phyloP scores from a whole-genome alignment of 805 yeast species.

The Priceomyces carsonii region DNA sequence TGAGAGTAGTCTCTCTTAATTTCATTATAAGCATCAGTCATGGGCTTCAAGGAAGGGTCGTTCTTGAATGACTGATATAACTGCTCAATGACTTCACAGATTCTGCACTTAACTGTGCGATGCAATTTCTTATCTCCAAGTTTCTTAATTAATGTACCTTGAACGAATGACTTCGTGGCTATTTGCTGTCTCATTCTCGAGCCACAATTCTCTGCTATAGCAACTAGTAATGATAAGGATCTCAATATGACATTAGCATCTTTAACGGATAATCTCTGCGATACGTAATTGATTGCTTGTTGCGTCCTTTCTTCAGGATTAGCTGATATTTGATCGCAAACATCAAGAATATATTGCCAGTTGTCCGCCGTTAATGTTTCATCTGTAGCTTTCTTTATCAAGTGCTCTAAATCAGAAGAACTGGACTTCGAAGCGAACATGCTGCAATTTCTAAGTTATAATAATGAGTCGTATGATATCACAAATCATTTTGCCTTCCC shows the following conservation, averaged over 20 bases:
- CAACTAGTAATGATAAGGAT: conserved; percentile 34
- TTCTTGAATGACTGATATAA: conserved; percentile 60
- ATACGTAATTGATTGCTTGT: conserved; percentile 27
- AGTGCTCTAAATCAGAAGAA: conserved; percentile 13
- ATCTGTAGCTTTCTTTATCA: conserved; percentile 40
- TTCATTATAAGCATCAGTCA: conserved; percentile 59
- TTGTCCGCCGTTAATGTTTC: conserved; percentile 42
- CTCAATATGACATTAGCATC: conserved; percentile 45
- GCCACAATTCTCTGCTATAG: conserved; percentile 47
- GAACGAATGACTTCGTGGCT: conserved; percentile 36
- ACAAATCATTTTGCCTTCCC: too few species aligned
- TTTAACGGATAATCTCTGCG: conserved; percentile 23
- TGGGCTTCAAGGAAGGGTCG: conserved; percentile 76
- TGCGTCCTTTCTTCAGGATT: conserved; percentile 40
- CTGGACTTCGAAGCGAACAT: conserved; percentile 8
- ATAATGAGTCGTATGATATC: too few species aligned
- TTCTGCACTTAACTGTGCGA: conserved; percentile 60
- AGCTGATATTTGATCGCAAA: conserved; percentile 36
- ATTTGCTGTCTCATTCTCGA: conserved; percentile 46
- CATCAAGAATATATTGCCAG: conserved; percentile 46
- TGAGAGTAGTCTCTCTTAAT: conserved; percentile 43
- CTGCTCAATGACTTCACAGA: conserved; percentile 69
- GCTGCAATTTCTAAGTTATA: too few species aligned
- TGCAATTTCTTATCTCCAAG: conserved; percentile 63
- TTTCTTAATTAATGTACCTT: conserved; percentile 34